phyloP scores from a whole-genome alignment of 352 stramenopile genomes.

The Phytophthora ohioensis region DNA sequence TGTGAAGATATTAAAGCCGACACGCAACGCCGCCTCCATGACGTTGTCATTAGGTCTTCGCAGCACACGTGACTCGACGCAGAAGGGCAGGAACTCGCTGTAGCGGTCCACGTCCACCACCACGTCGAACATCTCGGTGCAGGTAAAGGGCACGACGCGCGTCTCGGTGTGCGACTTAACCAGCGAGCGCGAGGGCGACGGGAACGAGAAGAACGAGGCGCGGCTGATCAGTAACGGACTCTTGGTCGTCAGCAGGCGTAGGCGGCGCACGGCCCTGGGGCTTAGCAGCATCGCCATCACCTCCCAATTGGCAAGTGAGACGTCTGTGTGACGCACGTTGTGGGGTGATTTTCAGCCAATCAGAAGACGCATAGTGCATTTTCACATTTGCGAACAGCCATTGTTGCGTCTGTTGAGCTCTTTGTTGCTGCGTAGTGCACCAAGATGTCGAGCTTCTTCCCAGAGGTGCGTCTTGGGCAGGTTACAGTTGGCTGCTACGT shows the following conservation, averaged over 20 bases:
- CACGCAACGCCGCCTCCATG: conserved; percentile 76
- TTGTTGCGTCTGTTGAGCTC: not conserved
- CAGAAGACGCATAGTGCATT: not conserved
- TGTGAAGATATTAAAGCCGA: conserved; percentile 87
- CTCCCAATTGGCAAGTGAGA: conserved; percentile 17
- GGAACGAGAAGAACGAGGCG: conserved; percentile 68
- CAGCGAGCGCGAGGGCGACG: conserved; percentile 56
- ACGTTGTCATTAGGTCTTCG: conserved; percentile 76
- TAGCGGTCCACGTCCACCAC: conserved; percentile 80
- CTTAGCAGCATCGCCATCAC: conserved; percentile 39
- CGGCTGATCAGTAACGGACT: conserved; percentile 17
- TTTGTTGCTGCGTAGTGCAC: not conserved
- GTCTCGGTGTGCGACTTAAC: conserved; percentile 80
- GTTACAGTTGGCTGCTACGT: not conserved
- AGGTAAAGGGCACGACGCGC: conserved; percentile 80
- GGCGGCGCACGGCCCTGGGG: conserved; percentile 1
- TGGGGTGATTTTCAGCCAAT: conserved; percentile 23
- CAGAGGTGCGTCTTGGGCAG: conserved; percentile 27
- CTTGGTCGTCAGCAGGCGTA: conserved; percentile 10
- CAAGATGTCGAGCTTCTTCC: conserved; percentile 35
- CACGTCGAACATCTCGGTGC: conserved; percentile 83
- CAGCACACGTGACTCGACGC: conserved; percentile 79
- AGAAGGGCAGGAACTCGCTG: conserved; percentile 84
- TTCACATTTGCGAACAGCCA: not conserved
- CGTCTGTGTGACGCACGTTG: conserved; percentile 14